Percentiles rank a stretch among this genome's conserved stretches.
These are phyloP conservation scores for Pholiota microspora DNA, from an alignment of 768 basidiomycete species.

Conservation along the genomic window DNA sequence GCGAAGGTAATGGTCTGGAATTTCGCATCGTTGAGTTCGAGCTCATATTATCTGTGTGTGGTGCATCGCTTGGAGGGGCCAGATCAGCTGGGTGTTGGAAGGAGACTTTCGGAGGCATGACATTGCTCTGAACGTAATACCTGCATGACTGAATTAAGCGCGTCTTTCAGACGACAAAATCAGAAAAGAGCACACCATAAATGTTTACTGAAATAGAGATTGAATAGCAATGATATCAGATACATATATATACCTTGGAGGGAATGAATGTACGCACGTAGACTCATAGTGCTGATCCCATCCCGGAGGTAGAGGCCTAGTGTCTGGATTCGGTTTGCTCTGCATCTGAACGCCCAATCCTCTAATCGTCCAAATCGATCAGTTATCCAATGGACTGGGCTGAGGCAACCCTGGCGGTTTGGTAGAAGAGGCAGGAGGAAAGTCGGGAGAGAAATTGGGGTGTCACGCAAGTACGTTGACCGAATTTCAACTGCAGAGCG, in stretches of 20 bases:
- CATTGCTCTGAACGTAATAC: slow-evolving; percentile 34
- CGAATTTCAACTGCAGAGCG: not conserved
- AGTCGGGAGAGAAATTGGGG: not conserved
- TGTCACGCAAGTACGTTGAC: not conserved
- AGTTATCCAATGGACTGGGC: too few species aligned
- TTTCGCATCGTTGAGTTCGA: slow-evolving; percentile 7
- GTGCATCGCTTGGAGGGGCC: not conserved
- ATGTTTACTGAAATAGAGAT: slow-evolving; percentile 14
- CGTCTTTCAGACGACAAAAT: not conserved
- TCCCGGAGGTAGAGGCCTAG: slow-evolving; percentile 29
- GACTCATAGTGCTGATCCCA: slow-evolving; percentile 34
- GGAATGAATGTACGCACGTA: slow-evolving; percentile 21
- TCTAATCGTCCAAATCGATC: not conserved
- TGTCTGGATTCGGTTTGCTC: slow-evolving; percentile 12
- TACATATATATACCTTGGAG: not conserved
- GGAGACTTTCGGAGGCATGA: slow-evolving; percentile 30
- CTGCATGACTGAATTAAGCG: slow-evolving; percentile 8
- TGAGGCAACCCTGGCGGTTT: too few species aligned
- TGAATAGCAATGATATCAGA: not conserved
- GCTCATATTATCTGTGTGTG: not conserved
- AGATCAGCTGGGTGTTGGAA: slow-evolving; percentile 31
- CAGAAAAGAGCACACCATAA: slow-evolving; percentile 18
- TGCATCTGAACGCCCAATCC: slow-evolving; percentile 2
- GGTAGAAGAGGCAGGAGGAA: not conserved
- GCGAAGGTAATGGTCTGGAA: not conserved